Percentiles rank a stretch among this genome's conserved stretches.
These are phyloP conservation scores for Neurospora tetrasperma DNA, from an alignment of 495 filamentous ascomycete genomes.

Conservation along the genomic window DNA sequence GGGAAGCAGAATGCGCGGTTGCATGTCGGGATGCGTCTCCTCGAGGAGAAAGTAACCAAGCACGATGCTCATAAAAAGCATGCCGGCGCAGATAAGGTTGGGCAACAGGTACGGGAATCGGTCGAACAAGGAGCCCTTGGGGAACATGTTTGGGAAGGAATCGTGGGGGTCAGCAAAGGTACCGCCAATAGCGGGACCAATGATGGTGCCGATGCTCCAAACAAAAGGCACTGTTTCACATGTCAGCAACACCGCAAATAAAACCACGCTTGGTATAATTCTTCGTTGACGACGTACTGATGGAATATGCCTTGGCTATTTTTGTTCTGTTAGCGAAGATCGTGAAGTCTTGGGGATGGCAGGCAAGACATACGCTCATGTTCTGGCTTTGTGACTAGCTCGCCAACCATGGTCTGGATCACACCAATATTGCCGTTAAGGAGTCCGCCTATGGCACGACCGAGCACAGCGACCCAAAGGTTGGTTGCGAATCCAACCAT, in stretches of 20 bases:
- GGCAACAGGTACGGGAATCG: constrained; percentile 74
- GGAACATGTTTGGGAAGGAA: constrained; percentile 55
- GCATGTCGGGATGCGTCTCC: constrained; percentile 75
- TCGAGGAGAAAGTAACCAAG: constrained; percentile 63
- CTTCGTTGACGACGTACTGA: constrained; percentile 27
- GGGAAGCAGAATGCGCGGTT: constrained; percentile 44
- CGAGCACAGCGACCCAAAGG: constrained; percentile 66
- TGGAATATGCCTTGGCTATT: constrained; percentile 63
- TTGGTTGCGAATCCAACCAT: constrained; percentile 75
- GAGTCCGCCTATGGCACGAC: constrained; percentile 65
- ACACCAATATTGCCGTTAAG: constrained; percentile 85
- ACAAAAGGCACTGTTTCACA: constrained; percentile 60
- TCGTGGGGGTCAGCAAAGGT: constrained; percentile 64
- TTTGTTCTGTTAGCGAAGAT: constrained; percentile 18
- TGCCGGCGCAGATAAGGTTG: constrained; percentile 62
- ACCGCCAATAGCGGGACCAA: constrained; percentile 74
- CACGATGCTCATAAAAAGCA: constrained; percentile 65
- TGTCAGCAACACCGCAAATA: background rate
- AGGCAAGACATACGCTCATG: constrained; percentile 60
- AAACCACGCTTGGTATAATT: background rate
- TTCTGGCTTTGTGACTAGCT: constrained; percentile 65
- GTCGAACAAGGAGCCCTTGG: constrained; percentile 54
- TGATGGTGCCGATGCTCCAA: constrained; percentile 77
- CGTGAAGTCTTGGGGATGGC: background rate
- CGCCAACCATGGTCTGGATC: constrained; percentile 87